Evolutionary conservation across 2,329 filamentous ascomycete species (phyloP).

Genomic region (Aspergillus clavatus): DNA sequence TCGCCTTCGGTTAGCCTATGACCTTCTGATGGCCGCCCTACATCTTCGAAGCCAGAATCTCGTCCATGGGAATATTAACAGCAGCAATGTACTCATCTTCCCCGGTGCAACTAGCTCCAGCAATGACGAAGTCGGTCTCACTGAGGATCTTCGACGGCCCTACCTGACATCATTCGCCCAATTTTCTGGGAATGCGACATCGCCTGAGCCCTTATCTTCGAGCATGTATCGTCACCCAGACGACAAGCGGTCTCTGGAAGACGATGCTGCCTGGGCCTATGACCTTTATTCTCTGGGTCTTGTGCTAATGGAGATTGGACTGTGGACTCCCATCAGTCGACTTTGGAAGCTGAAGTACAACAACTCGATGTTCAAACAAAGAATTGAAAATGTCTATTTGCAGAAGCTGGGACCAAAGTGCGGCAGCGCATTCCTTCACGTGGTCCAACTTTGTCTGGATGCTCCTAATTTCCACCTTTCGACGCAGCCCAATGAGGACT

Average conservation of each 20-base stretch:
- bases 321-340: constrained; percentile 59
- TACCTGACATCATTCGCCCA: constrained; percentile 57
- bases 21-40: constrained; percentile 53
- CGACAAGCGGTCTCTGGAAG: constrained; percentile 36
- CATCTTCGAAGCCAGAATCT: constrained; percentile 54
- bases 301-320: constrained; percentile 58
- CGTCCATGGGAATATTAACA: constrained; percentile 61
- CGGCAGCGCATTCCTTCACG: constrained; percentile 59
- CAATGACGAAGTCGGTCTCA: constrained; percentile 33
- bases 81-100: constrained; percentile 59
- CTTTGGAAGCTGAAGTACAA: constrained; percentile 63
- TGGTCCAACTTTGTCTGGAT: constrained; percentile 57
- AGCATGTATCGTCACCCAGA: constrained; percentile 61
- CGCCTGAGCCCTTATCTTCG: constrained; percentile 41
- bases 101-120: constrained; percentile 32
- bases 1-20: constrained; percentile 57
- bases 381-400: constrained; percentile 60
- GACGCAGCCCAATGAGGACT: constrained; percentile 39
- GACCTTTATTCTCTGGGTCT: constrained; percentile 61
- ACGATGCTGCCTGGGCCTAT: constrained; percentile 40
- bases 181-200: constrained; percentile 50
- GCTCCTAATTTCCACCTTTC: constrained; percentile 50
- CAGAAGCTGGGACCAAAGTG: constrained; percentile 59
- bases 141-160: constrained; percentile 49
- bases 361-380: constrained; percentile 57